A percentile compares a stretch with the other conserved stretches of the same genome.
phyloP scores from a whole-genome alignment of 2,329 filamentous ascomycete genomes.

The Pyricularia grisea region DNA sequence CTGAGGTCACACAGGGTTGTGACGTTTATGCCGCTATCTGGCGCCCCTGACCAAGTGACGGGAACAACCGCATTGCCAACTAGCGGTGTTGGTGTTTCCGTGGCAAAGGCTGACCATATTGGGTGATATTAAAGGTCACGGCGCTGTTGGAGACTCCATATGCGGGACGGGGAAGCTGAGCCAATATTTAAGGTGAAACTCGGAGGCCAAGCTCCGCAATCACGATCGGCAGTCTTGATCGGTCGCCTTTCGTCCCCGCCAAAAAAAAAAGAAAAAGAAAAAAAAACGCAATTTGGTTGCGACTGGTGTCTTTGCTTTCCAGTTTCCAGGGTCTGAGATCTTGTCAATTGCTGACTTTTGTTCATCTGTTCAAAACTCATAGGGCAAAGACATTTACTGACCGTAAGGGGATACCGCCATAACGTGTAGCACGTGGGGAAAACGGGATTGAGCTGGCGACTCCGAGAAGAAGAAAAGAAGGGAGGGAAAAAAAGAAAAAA shows the following conservation, averaged over 20 bases:
- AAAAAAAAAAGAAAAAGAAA: too few relatives aligned
- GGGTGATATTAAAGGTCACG: not conserved
- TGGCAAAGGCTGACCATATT: not conserved
- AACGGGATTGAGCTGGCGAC: too few relatives aligned
- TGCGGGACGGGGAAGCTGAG: not conserved
- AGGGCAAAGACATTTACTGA: too few relatives aligned
- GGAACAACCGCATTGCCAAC: not conserved
- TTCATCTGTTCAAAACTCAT: too few relatives aligned
- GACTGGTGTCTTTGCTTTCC: not conserved
- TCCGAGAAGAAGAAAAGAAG: too few relatives aligned
- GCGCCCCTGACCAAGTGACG: not conserved
- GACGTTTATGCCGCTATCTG: not conserved
- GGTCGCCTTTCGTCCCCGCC: not conserved
- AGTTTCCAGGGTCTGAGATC: not conserved
- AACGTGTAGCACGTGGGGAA: not conserved
- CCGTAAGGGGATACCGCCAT: not conserved
- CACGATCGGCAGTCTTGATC: not conserved
- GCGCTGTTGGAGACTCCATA: not conserved
- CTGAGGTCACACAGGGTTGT: not conserved
- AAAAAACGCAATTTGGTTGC: not conserved
- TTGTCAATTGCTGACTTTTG: not conserved
- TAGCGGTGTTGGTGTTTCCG: not conserved
- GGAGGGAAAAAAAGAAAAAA: too few relatives aligned
- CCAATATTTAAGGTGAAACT: not conserved
- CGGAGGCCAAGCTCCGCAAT: not conserved